Percentiles rank a stretch among this genome's conserved stretches.
These are phyloP conservation scores for Xylariaceae sp. DNA, from an alignment of 2,329 filamentous ascomycete species.

Conservation along the genomic window DNA sequence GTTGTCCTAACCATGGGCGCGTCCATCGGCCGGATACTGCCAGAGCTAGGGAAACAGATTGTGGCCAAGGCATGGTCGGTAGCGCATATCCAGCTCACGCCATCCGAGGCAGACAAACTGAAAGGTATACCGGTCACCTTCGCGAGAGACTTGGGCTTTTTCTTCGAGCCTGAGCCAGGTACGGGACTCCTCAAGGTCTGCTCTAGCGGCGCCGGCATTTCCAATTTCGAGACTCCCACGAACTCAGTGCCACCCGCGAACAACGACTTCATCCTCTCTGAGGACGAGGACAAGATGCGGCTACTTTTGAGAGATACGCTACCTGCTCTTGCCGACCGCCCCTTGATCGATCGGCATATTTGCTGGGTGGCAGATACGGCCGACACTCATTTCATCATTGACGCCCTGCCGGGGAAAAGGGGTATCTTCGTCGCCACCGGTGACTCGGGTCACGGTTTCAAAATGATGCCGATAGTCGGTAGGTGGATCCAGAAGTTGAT, in stretches of 20 bases:
- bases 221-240: constrained; percentile 40
- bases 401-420: constrained; percentile 49
- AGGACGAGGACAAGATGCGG: constrained; percentile 49
- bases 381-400: constrained; percentile 58
- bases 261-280: constrained; percentile 46
- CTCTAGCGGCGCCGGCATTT: constrained; percentile 55
- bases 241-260: constrained; percentile 41
- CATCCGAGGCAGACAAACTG: constrained; percentile 49
- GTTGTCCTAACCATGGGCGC: constrained; percentile 53
- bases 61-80: constrained; percentile 57
- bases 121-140: constrained; percentile 59
- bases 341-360: constrained; percentile 52
- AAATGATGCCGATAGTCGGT: constrained; percentile 59
- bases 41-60: constrained; percentile 46
- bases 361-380: constrained; percentile 62
- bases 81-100: constrained; percentile 54
- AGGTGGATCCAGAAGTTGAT: constrained; percentile 49
- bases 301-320: constrained; percentile 21
- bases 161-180: constrained; percentile 59
- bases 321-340: constrained; percentile 33
- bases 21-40: constrained; percentile 42
- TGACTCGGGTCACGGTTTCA: constrained; percentile 60
- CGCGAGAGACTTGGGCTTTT: constrained; percentile 59
- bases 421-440: constrained; percentile 50
- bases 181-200: constrained; percentile 59